Percentiles rank a stretch among this genome's conserved stretches.
phyloP scores from a whole-genome alignment of 1,139 yeast species.

The Pichia terricola region DNA sequence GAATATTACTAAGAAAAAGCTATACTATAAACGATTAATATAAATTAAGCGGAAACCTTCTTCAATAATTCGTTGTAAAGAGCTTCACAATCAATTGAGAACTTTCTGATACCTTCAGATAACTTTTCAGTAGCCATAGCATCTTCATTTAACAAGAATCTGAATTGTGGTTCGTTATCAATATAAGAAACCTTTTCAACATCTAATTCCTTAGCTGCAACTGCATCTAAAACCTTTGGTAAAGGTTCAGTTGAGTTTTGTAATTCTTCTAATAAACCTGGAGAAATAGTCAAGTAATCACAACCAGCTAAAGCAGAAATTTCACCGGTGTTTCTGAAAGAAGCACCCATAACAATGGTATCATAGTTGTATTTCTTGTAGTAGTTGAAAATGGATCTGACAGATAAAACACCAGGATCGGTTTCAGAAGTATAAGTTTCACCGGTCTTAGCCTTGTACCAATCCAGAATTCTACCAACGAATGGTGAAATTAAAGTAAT shows the following conservation, averaged over 20 bases:
- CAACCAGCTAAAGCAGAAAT: conserved; percentile 96
- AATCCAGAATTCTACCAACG: conserved; percentile 98
- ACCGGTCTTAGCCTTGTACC: conserved; percentile 95
- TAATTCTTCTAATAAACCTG: conserved; percentile 84
- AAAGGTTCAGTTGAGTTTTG: conserved; percentile 67
- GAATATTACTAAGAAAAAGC: no score
- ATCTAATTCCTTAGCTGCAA: conserved; percentile 40
- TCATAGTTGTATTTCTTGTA: conserved; percentile 95
- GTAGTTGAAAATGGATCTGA: conserved; percentile 84
- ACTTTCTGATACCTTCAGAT: conserved; percentile 94
- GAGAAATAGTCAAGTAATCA: conserved; percentile 94
- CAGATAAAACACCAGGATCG: conserved; percentile 96
- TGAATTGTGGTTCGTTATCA: conserved; percentile 82
- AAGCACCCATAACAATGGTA: conserved; percentile 99
- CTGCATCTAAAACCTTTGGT: conserved; percentile 69
- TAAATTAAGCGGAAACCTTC: conserved; percentile 43
- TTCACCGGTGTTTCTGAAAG: conserved; percentile 97
- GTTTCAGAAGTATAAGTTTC: conserved; percentile 68
- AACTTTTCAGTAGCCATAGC: conserved; percentile 99
- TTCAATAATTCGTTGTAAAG: conserved; percentile 70
- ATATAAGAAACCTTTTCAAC: conserved; percentile 70
- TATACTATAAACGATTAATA: no score
- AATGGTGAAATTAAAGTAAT: conserved; percentile 96
- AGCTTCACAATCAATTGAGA: conserved; percentile 89
- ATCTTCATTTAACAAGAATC: conserved; percentile 88